These are phyloP conservation scores for Verticillium nubilum DNA, from an alignment of 2,329 filamentous ascomycete genomes.

Conservation along the genomic window DNA sequence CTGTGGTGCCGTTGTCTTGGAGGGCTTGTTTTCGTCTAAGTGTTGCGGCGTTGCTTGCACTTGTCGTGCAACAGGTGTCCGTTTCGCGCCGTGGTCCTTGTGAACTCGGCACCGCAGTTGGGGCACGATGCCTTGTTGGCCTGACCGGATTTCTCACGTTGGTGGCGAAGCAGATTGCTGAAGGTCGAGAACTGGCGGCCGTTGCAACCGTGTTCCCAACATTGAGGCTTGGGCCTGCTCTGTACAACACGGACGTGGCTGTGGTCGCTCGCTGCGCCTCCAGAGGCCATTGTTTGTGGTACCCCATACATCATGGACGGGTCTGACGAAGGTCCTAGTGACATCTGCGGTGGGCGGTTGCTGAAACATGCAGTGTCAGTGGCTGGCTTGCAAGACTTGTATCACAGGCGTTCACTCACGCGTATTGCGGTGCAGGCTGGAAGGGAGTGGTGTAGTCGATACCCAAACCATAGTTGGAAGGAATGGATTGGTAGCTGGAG, in stretches of 20 bases:
- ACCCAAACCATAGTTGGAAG: constrained; percentile 34
- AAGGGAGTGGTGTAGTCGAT: constrained; percentile 37
- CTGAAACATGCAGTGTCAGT: constrained; percentile 16
- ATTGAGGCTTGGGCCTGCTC: constrained; percentile 85
- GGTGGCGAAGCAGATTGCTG: constrained; percentile 87
- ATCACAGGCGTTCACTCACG: constrained; percentile 22
- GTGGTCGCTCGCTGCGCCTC: constrained; percentile 20
- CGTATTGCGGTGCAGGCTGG: constrained; percentile 28
- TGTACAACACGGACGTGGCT: constrained; percentile 63
- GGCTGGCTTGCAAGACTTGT: not conserved
- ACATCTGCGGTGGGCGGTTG: constrained; percentile 32
- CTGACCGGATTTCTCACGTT: constrained; percentile 89
- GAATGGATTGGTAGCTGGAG: constrained; percentile 26
- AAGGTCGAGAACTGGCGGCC: constrained; percentile 94
- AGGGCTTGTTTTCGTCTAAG: constrained; percentile 3
- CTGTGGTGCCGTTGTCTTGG: not conserved
- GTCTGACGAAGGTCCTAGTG: constrained; percentile 30
- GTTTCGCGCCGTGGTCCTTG: constrained; percentile 80
- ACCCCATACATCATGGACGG: constrained; percentile 38
- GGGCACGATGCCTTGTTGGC: constrained; percentile 85
- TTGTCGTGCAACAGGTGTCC: constrained; percentile 84
- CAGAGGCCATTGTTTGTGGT: constrained; percentile 28
- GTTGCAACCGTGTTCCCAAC: constrained; percentile 96
- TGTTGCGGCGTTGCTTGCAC: constrained; percentile 68
- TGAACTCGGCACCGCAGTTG: constrained; percentile 90